A percentile compares a stretch with the other conserved stretches of the same genome.
Conservation (phyloP, 73 alveolate genomes). For the Paramecium sexaurelia region DNA sequence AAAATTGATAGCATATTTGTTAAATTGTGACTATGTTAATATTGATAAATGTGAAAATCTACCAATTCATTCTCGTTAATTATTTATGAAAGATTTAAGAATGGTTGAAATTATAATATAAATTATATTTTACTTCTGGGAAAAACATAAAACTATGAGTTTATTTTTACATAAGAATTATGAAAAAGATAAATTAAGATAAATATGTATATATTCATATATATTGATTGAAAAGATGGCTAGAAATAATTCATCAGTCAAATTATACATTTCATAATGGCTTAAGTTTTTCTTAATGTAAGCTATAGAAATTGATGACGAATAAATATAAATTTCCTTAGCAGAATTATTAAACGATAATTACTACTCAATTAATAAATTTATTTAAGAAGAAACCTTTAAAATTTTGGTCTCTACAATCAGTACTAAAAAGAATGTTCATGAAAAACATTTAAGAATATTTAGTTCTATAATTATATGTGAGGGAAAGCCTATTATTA, state of each 20-base stretch:
- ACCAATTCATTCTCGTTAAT: neutral
- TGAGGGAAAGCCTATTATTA: neutral
- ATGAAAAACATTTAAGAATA: slow-evolving; percentile 31
- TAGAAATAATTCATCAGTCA: neutral
- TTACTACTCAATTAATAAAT: neutral
- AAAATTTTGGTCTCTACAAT: neutral
- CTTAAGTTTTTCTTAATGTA: neutral
- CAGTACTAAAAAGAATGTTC: neutral
- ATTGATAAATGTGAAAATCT: neutral
- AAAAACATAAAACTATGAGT: neutral
- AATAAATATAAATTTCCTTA: neutral
- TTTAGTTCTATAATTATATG: slow-evolving; percentile 22
- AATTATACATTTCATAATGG: slow-evolving; percentile 46
- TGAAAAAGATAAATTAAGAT: slow-evolving; percentile 7
- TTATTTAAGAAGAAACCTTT: neutral
- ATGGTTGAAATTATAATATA: slow-evolving; percentile 31
- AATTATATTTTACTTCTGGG: neutral
- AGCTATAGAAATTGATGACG: slow-evolving; percentile 17
- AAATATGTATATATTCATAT: neutral
- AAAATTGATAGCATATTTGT: neutral
- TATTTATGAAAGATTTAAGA: neutral
- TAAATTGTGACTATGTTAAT: neutral
- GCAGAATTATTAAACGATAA: slow-evolving; percentile 13
- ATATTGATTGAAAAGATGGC: neutral
- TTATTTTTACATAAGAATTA: neutral